Evolutionary conservation across 1,284 basidiomycete genomes (phyloP), one percentile per base, ranked within the genome.

Genomic region (Cutaneotrichosporon cavernicola): DNA sequence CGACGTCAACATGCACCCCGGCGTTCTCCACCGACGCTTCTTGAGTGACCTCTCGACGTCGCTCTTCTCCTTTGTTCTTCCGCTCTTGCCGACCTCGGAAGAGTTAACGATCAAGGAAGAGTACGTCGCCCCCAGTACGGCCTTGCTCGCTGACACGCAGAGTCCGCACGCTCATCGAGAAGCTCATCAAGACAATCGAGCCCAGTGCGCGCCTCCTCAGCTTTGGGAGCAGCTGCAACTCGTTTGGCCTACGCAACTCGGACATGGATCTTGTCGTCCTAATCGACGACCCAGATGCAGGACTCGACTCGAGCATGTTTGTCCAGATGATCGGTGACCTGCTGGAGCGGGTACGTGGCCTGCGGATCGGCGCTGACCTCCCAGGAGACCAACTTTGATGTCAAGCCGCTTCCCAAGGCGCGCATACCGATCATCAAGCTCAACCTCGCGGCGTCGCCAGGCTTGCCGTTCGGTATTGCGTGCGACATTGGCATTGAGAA

Each of bases 401-500:
- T 99, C 82, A 97, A 98, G 81, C 90, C 94, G 14, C 84, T 99
- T 43, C 95, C 96, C 6, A 91, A 96, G 81, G 96, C 96, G 18
- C 89, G 96, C 72, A 98, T 99, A 84, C 96, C 96, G 30, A 99
- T 99, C 80, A 93, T 99, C 78, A 99, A 99, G 83, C 86, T 99
- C 64, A 93, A 90, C 50, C 86, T 97, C 60, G 89, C 94, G 72
- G 90, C 95, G 18, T 95, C 92, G 0, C 88, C 89, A 16, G 92
- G 92, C 2, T 83, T 97, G 9, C 94, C 92, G 2, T 88, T 89
- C 56, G 92, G 91, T 52, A 83, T 99, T 72, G 90, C 94, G 21
- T 98, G 96, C 79, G 96, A 99, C 81, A 99, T 99, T 72, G 96
- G 96, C 32, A 98, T 99, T 71, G 96, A 97, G 83, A 98, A 98